A percentile compares a stretch with the other conserved stretches of the same genome.
Evolutionary conservation across 495 filamentous ascomycete genomes (phyloP).

Genomic region (Penicillium parvum): DNA sequence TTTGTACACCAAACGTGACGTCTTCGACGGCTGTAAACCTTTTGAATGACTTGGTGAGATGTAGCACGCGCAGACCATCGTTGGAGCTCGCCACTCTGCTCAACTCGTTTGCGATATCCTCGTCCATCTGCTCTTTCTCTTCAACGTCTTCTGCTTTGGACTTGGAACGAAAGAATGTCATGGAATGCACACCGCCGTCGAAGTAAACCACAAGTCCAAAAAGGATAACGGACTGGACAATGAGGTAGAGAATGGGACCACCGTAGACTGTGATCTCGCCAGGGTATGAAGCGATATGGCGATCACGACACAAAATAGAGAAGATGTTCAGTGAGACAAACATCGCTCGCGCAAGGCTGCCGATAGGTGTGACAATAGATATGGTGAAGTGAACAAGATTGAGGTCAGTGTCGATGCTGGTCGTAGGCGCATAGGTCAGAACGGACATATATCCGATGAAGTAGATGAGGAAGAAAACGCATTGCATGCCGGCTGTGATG

Average conservation of each 20-base stretch:
- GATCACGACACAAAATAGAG: constrained; percentile 60
- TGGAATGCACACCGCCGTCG: constrained; percentile 57
- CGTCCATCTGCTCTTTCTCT: constrained; percentile 38
- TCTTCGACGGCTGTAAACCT: constrained; percentile 69
- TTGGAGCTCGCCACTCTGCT: constrained; percentile 42
- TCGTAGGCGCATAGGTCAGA: constrained; percentile 60
- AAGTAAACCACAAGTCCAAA: constrained; percentile 66
- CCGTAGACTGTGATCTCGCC: constrained; percentile 70
- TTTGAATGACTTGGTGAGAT: constrained; percentile 73
- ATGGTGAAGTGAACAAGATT: constrained; percentile 64
- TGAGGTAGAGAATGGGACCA: constrained; percentile 71
- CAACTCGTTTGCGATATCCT: constrained; percentile 46
- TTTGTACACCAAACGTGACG: constrained; percentile 72
- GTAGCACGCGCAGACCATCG: constrained; percentile 69
- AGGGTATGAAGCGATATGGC: constrained; percentile 59
- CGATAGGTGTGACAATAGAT: constrained; percentile 62
- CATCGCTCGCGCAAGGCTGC: constrained; percentile 61
- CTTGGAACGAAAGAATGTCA: constrained; percentile 36
- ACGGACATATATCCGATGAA: constrained; percentile 67
- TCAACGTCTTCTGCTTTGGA: constrained; percentile 38
- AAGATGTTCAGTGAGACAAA: constrained; percentile 77
- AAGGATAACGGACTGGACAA: constrained; percentile 61
- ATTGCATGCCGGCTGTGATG: constrained; percentile 68
- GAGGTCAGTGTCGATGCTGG: constrained; percentile 54
- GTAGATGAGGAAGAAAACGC: constrained; percentile 70